Evolutionary conservation across 129 eudicot genomes (phyloP).

Genomic region (Silybum marianum): DNA sequence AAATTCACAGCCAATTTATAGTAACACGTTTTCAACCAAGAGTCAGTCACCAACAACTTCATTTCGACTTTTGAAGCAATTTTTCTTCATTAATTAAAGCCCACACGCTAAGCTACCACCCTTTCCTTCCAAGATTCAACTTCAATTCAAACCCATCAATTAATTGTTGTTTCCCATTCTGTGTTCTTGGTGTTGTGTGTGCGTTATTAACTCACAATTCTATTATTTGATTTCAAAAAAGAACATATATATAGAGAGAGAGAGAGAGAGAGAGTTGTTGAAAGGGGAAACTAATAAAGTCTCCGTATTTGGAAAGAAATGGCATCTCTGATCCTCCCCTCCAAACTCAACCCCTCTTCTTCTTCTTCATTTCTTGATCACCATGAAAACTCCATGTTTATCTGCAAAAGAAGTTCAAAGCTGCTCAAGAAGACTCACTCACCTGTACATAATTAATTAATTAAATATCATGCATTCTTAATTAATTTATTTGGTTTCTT

Average conservation of each 20-base stretch:
- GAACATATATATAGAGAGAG: no score
- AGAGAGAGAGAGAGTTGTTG: background rate
- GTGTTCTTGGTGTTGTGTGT: conserved; percentile 20
- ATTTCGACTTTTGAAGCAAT: background rate
- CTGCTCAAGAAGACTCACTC: conserved; percentile 41
- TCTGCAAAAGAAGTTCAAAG: conserved; percentile 38
- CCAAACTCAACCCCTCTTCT: conserved; percentile 48
- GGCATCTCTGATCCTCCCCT: conserved; percentile 49
- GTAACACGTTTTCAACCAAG: background rate
- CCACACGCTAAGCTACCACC: background rate
- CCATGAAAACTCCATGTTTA: conserved; percentile 26
- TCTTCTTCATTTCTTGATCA: conserved; percentile 32
- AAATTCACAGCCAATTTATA: background rate
- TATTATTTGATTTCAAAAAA: no score
- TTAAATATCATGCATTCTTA: background rate
- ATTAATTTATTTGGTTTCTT: conserved; percentile 5
- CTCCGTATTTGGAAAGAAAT: conserved; percentile 28
- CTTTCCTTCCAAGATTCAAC: background rate
- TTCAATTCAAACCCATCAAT: background rate
- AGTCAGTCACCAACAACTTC: background rate
- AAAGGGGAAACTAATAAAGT: background rate
- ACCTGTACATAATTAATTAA: conserved; percentile 46
- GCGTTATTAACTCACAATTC: background rate
- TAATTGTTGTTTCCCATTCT: background rate
- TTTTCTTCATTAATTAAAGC: background rate